A percentile compares a stretch with the other conserved stretches of the same genome.
phyloP scores from a whole-genome alignment of 768 basidiomycete species.

The Russula brevipes region DNA sequence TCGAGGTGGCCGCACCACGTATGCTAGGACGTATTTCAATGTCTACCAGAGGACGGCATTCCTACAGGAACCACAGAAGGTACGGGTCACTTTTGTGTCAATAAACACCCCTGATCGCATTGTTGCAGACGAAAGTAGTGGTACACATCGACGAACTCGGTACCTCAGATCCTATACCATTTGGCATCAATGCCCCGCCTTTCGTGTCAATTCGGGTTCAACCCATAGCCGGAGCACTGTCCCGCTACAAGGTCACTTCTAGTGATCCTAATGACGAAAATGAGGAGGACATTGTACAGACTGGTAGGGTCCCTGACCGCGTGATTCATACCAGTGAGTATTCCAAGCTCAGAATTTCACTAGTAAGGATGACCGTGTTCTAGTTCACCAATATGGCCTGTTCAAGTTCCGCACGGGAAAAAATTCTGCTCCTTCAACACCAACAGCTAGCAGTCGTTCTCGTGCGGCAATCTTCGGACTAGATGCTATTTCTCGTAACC shows the following conservation, averaged over 20 bases:
- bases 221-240: slow-evolving; percentile 78
- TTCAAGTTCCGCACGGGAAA: slow-evolving; percentile 82
- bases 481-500: slow-evolving; percentile 84
- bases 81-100: slow-evolving; percentile 31
- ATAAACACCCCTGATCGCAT: slow-evolving; percentile 5
- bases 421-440: slow-evolving; percentile 78
- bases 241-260: slow-evolving; percentile 71
- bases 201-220: slow-evolving; percentile 79
- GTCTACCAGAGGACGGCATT: slow-evolving; percentile 80
- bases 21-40: slow-evolving; percentile 83
- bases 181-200: slow-evolving; percentile 64
- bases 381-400: slow-evolving; percentile 84
- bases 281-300: slow-evolving; percentile 82
- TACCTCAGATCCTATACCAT: slow-evolving; percentile 69
- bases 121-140: slow-evolving; percentile 74
- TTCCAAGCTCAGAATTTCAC: neutral
- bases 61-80: slow-evolving; percentile 75
- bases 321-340: slow-evolving; percentile 77
- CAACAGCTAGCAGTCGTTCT: slow-evolving; percentile 67
- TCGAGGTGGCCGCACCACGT: slow-evolving; percentile 52
- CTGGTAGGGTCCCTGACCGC: slow-evolving; percentile 61
- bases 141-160: slow-evolving; percentile 79
- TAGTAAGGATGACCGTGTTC: slow-evolving; percentile 15
- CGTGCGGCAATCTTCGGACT: slow-evolving; percentile 82
- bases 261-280: slow-evolving; percentile 66